A percentile compares a stretch with the other conserved stretches of the same genome.
Conservation (phyloP, 768 basidiomycete species). For the Mycena leptocephala region DNA sequence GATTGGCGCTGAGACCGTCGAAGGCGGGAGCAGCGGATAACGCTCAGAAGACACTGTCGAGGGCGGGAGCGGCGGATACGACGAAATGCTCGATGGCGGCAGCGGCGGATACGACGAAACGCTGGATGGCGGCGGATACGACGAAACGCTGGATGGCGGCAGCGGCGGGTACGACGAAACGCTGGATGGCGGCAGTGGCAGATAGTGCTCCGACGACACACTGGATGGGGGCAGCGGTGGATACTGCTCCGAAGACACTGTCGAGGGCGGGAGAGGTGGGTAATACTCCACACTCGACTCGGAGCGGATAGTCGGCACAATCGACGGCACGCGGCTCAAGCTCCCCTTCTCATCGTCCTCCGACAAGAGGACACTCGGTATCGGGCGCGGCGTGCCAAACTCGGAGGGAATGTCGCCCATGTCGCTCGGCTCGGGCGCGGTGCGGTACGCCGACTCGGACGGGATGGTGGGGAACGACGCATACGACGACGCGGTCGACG, state of each 20-base stretch:
- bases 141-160: constrained; percentile 50
- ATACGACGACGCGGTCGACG: constrained; percentile 62
- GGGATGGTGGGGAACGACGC: constrained; percentile 75
- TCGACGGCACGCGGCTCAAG: constrained; percentile 34
- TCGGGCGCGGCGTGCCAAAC: constrained; percentile 58
- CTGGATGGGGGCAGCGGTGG: constrained; percentile 41
- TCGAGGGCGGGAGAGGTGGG: constrained; percentile 61
- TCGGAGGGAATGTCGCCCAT: constrained; percentile 60
- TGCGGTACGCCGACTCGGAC: constrained; percentile 63
- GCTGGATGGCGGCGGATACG: constrained; percentile 39
- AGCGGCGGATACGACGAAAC: constrained; percentile 51
- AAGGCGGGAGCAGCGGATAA: constrained; percentile 53
- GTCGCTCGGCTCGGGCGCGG: constrained; percentile 40
- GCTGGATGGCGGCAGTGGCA: constrained; percentile 53
- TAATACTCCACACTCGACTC: constrained; percentile 41
- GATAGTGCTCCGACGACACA: constrained; percentile 46
- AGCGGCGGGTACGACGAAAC: constrained; percentile 59
- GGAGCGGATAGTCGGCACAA: constrained; percentile 34
- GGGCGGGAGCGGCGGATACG: constrained; percentile 35
- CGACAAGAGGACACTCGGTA: constrained; percentile 50
- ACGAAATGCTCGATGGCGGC: constrained; percentile 46
- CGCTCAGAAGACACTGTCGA: constrained; percentile 53
- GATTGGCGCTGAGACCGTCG: constrained; percentile 13
- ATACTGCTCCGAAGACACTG: constrained; percentile 39
- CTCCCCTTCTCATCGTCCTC: constrained; percentile 43